A percentile compares a stretch with the other conserved stretches of the same genome.
Evolutionary conservation across 202 grass and related monocot genomes (phyloP).

Genomic region (Setaria viridis): DNA sequence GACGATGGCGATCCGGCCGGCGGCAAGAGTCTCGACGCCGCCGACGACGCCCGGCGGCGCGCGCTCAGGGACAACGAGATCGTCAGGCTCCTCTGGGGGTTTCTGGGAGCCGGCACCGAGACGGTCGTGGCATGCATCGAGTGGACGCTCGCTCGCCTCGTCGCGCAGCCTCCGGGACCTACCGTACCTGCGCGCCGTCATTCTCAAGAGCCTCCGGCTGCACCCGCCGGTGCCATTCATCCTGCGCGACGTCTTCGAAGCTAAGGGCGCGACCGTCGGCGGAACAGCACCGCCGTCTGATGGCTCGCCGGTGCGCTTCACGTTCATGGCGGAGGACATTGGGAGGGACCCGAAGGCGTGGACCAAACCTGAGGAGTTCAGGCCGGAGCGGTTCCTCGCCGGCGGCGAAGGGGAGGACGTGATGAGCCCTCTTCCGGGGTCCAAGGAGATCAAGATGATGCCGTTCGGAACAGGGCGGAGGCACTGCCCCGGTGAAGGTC

Average conservation of each 20-base stretch:
- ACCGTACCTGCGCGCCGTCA: too few relatives aligned
- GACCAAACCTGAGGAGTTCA: background rate
- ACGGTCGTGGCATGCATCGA: background rate
- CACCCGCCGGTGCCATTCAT: background rate
- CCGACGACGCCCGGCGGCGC: background rate
- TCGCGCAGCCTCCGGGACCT: background rate
- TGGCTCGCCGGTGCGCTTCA: background rate
- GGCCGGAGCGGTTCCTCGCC: background rate
- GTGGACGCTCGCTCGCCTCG: slow-evolving; percentile 12
- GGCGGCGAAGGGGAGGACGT: background rate
- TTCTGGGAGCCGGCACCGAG: background rate
- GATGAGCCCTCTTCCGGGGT: background rate
- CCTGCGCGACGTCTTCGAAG: background rate
- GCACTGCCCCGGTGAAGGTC: background rate
- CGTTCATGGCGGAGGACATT: background rate
- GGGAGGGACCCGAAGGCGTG: background rate
- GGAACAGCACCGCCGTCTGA: too few relatives aligned
- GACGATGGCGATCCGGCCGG: too few relatives aligned
- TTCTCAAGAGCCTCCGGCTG: background rate
- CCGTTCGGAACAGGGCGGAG: too few relatives aligned
- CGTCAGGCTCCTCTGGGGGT: background rate
- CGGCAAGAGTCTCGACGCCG: too few relatives aligned
- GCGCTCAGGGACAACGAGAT: background rate
- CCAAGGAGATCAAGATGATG: too few relatives aligned
- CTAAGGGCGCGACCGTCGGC: too few relatives aligned